Percentiles rank a stretch among this genome's conserved stretches.
These are phyloP conservation scores for Umbelopsis ramanniana DNA, from an alignment of 192 early-diverging fungal genomes.

Conservation along the genomic window DNA sequence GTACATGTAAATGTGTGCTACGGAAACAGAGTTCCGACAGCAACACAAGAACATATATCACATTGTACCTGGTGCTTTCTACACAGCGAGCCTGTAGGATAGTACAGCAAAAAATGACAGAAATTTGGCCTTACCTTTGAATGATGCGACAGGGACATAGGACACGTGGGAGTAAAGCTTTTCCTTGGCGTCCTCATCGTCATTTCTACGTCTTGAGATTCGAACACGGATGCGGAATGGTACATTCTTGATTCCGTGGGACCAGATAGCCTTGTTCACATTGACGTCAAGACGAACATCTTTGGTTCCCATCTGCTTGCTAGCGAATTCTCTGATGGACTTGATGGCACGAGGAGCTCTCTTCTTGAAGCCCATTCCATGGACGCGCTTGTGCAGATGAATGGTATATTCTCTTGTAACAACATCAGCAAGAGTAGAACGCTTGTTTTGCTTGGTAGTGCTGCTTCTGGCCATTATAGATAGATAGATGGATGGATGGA, in stretches of 20 bases:
- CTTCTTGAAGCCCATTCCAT: constrained; percentile 91
- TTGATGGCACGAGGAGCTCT: constrained; percentile 95
- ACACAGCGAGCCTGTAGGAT: constrained; percentile 9
- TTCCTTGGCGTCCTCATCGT: constrained; percentile 95
- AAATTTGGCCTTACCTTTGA: constrained; percentile 74
- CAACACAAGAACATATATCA: too few species aligned
- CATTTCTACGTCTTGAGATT: constrained; percentile 95
- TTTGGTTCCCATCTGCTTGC: constrained; percentile 92
- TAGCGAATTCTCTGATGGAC: constrained; percentile 89
- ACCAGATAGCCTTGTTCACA: constrained; percentile 97
- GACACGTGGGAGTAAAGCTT: constrained; percentile 98
- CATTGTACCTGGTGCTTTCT: neutral
- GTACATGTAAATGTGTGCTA: too few species aligned
- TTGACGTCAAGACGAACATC: constrained; percentile 96
- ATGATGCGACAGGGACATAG: constrained; percentile 83
- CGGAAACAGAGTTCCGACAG: too few species aligned
- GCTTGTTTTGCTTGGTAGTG: constrained; percentile 63
- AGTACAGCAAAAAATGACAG: neutral
- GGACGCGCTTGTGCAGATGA: constrained; percentile 95
- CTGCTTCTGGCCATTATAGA: constrained; percentile 74
- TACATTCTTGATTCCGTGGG: constrained; percentile 90
- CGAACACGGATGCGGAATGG: constrained; percentile 97
- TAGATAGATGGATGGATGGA: constrained; percentile 7
- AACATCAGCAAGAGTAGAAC: constrained; percentile 84
- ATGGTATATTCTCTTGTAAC: constrained; percentile 99